A percentile compares a stretch with the other conserved stretches of the same genome.
Evolutionary conservation across 1,284 basidiomycete species (phyloP).

Genomic region (Fomitopsis betulina): DNA sequence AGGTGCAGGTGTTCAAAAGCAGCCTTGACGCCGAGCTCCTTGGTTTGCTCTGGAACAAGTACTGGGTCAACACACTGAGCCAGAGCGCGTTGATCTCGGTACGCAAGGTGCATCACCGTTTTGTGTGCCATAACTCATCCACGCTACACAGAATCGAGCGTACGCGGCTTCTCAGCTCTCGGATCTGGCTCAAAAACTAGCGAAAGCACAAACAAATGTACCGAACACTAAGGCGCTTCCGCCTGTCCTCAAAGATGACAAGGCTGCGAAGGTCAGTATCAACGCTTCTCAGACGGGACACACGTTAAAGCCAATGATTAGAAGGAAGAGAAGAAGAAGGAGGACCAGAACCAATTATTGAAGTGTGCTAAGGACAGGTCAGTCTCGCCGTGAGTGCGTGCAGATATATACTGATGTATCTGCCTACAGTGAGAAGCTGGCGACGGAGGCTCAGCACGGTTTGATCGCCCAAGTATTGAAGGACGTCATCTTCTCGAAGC

Average conservation of each 20-base stretch:
- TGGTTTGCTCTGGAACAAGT: conserved; percentile 96
- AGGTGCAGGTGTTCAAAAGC: conserved; percentile 94
- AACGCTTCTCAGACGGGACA: background rate
- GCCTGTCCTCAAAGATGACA: conserved; percentile 47
- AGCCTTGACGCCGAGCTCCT: conserved; percentile 83
- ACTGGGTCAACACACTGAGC: conserved; percentile 96
- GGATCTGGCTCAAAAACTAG: conserved; percentile 86
- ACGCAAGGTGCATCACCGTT: conserved; percentile 24
- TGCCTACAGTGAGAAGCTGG: conserved; percentile 68
- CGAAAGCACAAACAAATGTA: conserved; percentile 55
- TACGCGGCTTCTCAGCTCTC: conserved; percentile 87
- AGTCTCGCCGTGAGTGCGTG: conserved; percentile 15
- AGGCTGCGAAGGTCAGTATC: conserved; percentile 23
- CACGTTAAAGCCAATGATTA: conserved; percentile 23
- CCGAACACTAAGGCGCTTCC: conserved; percentile 49
- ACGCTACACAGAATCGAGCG: conserved; percentile 69
- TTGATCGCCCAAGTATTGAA: conserved; percentile 89
- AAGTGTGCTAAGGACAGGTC: conserved; percentile 86
- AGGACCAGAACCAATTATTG: conserved; percentile 70
- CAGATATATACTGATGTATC: background rate
- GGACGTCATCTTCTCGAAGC: conserved; percentile 75
- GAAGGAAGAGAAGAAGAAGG: conserved; percentile 72
- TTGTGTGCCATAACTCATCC: background rate
- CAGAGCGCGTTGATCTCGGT: conserved; percentile 90
- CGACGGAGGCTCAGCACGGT: conserved; percentile 87